Evolutionary conservation across 2,329 filamentous ascomycete genomes (phyloP), one percentile per base, ranked within the genome.

Genomic region (Colletotrichum sp.): DNA sequence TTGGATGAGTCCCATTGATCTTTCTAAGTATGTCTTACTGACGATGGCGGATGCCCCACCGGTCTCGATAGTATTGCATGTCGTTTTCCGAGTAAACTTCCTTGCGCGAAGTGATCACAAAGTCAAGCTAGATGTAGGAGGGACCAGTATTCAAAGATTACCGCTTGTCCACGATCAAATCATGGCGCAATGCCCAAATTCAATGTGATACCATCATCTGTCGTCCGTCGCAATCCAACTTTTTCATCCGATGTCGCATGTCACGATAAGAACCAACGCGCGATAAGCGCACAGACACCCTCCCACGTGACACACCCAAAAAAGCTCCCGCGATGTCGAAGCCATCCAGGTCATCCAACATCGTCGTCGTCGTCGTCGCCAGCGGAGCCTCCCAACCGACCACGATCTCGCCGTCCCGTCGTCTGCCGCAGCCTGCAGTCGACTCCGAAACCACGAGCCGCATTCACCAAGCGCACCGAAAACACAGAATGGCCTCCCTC

Each of bases 401-500:
- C 36, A 39, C 30, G 59, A 34, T 26, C 28, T 9, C 30, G 16
- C 44, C 26, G n/a, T 24, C n/a, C 18, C 30, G 16, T 18, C 18
- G 39, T 44, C 39, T 44, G 39, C 18, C 39, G 18, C 34, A 36
- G 10, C 8, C 16, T 21, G 7, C 26, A 28, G 18, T 34, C 18
- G 30, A 13, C 30, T 1, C 18, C 28, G 16, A 18, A 44, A 36
- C 13, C 13, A 36, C 34, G 13, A 16, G 34, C 34, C 34, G 34
- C 34, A 36, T 4, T 16, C 34, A 36, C 15, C 8, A n/a, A 16
- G 10, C 15, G 15, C 36, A 39, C 44, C 10, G n/a, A 13, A 21
- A 60, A 30, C 7, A 21, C 18, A 63, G 26, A 26, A 78, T 78
- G 72, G 70, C 79, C 15, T 77, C 76, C 55, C 75, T 81, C 55